Evolutionary conservation across 169 alveolate genomes (phyloP), one percentile per base, ranked within the genome.

Genomic region (Babesia ovata): DNA sequence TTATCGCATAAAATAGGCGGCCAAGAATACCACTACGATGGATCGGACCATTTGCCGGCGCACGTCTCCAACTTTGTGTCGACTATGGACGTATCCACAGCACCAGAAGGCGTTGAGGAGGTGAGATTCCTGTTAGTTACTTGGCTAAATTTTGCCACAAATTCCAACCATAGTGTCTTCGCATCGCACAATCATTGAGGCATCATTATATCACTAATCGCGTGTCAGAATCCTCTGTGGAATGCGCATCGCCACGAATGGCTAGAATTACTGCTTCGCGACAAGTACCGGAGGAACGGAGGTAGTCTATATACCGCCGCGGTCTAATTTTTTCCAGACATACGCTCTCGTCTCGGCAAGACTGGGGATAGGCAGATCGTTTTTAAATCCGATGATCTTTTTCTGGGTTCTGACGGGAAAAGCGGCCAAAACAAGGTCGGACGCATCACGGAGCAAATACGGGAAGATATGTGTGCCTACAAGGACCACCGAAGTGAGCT

Each of bases 401-500:
- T 73, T 57, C 72, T 87, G 66, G 92, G 92, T 13, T 81, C 67
- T 29, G 66, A 19, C 52, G 86, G 86, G 26, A 83, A 56, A 19
- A 84, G 72, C 29, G 92, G 92, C n/a, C 92, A 83, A 70, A 87
- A 87, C 66, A 42, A 59, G 56, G 58, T 87, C 57, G 92, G 92
- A 29, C 49, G 92, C 63, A 87, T 87, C 19, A 77, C 84, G 54
- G 83, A 83, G 83, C 77, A 60, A 44, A 87, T 87, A 33, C 22
- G 92, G 50, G 69, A 67, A 53, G 92, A 87, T 59, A 46, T 87
- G 29, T 12, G 7, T 14, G 75, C 24, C 11, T 59, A 58, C 75
- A 71, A 71, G 33, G 81, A 71, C 63, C 81, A 71, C 42, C 45
- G 44, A 49, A 28, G 76, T 67, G 33, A 11, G 76, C 12, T 19